phyloP scores from a whole-genome alignment of 1,284 basidiomycete genomes.

The Ganoderma meredithae region DNA sequence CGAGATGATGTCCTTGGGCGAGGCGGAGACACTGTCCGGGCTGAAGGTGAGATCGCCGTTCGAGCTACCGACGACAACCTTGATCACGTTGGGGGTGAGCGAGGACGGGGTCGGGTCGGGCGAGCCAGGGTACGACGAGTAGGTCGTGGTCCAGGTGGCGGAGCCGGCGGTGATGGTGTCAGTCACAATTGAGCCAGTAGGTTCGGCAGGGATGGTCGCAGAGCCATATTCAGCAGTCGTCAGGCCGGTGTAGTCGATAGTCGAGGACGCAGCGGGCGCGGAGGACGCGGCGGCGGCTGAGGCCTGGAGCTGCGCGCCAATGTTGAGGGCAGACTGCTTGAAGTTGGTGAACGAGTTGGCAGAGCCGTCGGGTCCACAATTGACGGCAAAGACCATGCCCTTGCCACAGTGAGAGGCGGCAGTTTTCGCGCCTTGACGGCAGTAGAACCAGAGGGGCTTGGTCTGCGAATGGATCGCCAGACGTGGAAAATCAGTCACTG shows the following conservation, averaged over 20 bases:
- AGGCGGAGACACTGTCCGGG: conserved; percentile 57
- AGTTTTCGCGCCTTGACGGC: conserved; percentile 46
- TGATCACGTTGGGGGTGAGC: conserved; percentile 50
- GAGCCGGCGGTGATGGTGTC: conserved; percentile 49
- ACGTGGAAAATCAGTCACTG: conserved; percentile 1
- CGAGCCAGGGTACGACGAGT: conserved; percentile 60
- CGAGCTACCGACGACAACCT: conserved; percentile 59
- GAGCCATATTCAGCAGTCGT: conserved; percentile 50
- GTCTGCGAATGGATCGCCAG: conserved; percentile 32
- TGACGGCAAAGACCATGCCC: conserved; percentile 73
- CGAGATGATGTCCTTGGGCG: conserved; percentile 56
- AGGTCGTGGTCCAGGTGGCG: conserved; percentile 59
- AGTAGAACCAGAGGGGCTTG: conserved; percentile 54
- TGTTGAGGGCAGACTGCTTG: conserved; percentile 57
- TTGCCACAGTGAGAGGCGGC: conserved; percentile 58
- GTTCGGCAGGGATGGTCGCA: conserved; percentile 56
- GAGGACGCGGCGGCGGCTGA: conserved; percentile 42
- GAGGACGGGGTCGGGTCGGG: conserved; percentile 57
- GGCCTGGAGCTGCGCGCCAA: conserved; percentile 55
- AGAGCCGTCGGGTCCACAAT: conserved; percentile 59
- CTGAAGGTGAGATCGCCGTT: conserved; percentile 55
- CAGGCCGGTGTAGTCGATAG: conserved; percentile 14
- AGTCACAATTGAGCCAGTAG: conserved; percentile 43
- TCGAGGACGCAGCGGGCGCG: conserved; percentile 37
- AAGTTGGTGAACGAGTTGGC: conserved; percentile 65